A percentile compares a stretch with the other conserved stretches of the same genome.
phyloP scores from a whole-genome alignment of 2,329 filamentous ascomycete species.

The Ceratocystis ficicola region DNA sequence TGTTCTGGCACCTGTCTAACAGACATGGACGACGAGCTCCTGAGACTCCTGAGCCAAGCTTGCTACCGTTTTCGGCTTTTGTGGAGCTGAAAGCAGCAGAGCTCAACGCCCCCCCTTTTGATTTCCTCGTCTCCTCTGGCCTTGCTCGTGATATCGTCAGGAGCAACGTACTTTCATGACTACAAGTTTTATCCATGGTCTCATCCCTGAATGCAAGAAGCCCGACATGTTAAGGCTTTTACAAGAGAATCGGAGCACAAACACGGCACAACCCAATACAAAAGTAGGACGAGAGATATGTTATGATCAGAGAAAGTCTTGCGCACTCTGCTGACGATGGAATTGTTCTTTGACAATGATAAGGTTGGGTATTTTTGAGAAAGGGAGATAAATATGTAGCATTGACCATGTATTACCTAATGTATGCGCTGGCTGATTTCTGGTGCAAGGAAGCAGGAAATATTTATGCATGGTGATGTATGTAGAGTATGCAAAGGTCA shows the following conservation, averaged over 20 bases:
- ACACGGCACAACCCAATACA: not conserved
- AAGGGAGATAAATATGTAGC: not conserved
- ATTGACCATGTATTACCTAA: not conserved
- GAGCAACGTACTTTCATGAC: not conserved
- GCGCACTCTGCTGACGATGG: too few relatives aligned
- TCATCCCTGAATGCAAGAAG: not conserved
- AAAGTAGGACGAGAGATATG: not conserved
- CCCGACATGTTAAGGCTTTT: not conserved
- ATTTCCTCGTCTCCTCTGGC: not conserved
- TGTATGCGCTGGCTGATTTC: slow-evolving; percentile 11
- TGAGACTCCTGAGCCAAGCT: not conserved
- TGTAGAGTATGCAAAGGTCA: not conserved
- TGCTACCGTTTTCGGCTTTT: not conserved
- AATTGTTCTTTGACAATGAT: too few relatives aligned
- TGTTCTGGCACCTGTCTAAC: not conserved
- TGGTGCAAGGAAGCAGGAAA: slow-evolving; percentile 6
- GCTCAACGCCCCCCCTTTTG: not conserved
- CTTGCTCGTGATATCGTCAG: not conserved
- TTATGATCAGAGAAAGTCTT: not conserved
- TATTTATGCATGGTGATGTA: slow-evolving; percentile 19
- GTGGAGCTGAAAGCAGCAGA: not conserved
- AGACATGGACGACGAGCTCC: not conserved
- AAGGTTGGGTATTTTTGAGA: too few relatives aligned
- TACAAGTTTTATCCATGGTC: not conserved
- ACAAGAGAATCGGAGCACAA: not conserved